A percentile compares a stretch with the other conserved stretches of the same genome.
phyloP scores from a whole-genome alignment of 139 green algal genomes.

The Chlamydomonas eustigma region DNA sequence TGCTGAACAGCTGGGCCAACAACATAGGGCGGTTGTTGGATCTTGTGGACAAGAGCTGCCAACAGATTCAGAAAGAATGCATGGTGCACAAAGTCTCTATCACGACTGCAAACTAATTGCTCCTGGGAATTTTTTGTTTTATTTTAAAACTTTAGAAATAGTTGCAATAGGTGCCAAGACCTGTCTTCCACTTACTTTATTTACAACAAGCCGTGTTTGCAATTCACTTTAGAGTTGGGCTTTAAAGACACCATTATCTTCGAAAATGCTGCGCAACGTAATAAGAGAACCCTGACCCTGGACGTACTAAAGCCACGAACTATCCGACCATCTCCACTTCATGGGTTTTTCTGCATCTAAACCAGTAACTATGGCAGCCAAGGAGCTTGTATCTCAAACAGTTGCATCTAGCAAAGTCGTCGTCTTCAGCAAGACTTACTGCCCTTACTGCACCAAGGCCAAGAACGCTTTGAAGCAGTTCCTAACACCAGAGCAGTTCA shows the following conservation, averaged over 20 bases:
- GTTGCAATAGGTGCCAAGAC: too few species aligned
- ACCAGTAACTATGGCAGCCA: not conserved
- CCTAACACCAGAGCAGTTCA: slow-evolving; percentile 28
- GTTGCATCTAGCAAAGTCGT: slow-evolving; percentile 6
- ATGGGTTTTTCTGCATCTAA: not conserved
- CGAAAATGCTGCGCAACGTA: not conserved
- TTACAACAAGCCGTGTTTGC: too few species aligned
- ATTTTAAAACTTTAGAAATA: too few species aligned
- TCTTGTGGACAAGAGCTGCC: slow-evolving; percentile 86
- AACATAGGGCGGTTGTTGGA: slow-evolving; percentile 81
- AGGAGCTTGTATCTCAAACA: not conserved
- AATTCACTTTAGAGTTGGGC: too few species aligned
- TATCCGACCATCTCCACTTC: not conserved
- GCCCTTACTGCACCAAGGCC: slow-evolving; percentile 48
- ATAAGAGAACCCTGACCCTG: not conserved
- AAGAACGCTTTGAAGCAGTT: slow-evolving; percentile 38
- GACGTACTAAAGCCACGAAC: not conserved
- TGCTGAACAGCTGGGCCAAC: slow-evolving; percentile 76
- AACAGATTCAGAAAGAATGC: slow-evolving; percentile 90
- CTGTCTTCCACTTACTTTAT: too few species aligned
- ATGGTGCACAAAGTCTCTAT: slow-evolving; percentile 78
- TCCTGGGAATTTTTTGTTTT: too few species aligned
- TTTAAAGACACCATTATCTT: too few species aligned
- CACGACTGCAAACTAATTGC: too few species aligned
- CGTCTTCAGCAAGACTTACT: slow-evolving; percentile 35